A percentile compares a stretch with the other conserved stretches of the same genome.
These are phyloP conservation scores for Kuraishia borneana DNA, from an alignment of 805 yeast species.

Conservation along the genomic window DNA sequence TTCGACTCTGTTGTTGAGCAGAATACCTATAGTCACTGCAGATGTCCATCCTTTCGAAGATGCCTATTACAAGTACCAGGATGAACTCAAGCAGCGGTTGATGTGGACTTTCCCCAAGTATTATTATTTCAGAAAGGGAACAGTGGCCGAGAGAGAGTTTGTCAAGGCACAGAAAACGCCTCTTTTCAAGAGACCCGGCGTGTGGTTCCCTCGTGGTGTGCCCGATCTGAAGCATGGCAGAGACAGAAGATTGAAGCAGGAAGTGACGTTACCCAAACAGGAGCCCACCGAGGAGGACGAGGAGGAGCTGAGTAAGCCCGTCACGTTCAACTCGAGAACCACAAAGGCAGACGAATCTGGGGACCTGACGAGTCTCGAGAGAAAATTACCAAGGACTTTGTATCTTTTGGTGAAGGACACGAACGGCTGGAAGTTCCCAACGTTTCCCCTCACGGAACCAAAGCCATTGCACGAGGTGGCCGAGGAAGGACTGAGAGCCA, in stretches of 20 bases:
- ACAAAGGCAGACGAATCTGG: conserved; percentile 66
- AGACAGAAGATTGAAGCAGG: conserved; percentile 79
- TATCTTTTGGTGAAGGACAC: conserved; percentile 52
- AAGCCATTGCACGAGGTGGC: conserved; percentile 63
- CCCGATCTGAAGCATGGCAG: conserved; percentile 85
- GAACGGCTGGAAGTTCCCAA: conserved; percentile 70
- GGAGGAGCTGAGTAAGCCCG: conserved; percentile 56
- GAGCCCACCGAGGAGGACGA: conserved; percentile 22
- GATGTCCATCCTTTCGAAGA: conserved; percentile 62
- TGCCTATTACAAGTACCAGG: conserved; percentile 73
- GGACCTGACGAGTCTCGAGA: conserved; percentile 61
- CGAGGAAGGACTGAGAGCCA: conserved; percentile 52
- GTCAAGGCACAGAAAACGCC: conserved; percentile 69
- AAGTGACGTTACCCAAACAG: conserved; percentile 62
- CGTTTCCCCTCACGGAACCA: conserved; percentile 37
- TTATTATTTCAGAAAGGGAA: conserved; percentile 84
- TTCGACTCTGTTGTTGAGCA: conserved; percentile 56
- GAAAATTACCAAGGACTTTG: conserved; percentile 69
- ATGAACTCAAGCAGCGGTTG: conserved; percentile 75
- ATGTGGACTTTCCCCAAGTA: conserved; percentile 98
- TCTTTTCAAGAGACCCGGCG: conserved; percentile 57
- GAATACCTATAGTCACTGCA: conserved; percentile 79
- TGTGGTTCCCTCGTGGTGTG: conserved; percentile 70
- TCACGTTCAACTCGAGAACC: conserved; percentile 55
- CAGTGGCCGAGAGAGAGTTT: conserved; percentile 76